Percentiles rank a stretch among this genome's conserved stretches.
Conservation (phyloP, 345 rosid genomes). For the Sisymbrium irio region DNA sequence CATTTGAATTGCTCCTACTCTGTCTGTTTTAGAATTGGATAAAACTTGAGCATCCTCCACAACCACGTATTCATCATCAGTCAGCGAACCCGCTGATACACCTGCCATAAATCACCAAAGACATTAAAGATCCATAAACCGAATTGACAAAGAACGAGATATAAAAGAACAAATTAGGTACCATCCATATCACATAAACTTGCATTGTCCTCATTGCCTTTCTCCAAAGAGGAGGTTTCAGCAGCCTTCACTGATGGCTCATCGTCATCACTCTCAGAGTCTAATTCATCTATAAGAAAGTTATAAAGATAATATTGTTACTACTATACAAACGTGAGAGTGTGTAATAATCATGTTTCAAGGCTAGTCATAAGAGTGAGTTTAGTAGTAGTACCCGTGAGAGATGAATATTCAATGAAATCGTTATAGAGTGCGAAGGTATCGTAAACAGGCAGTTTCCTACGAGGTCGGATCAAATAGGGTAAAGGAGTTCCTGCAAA, state of each 20-base stretch:
- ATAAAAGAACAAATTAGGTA: background rate
- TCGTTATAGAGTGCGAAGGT: background rate
- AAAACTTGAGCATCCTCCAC: background rate
- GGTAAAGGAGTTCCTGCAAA: conserved; percentile 28
- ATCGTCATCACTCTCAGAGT: conserved; percentile 13
- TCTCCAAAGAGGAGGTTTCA: background rate
- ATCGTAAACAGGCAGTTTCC: background rate
- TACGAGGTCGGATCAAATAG: conserved; percentile 28
- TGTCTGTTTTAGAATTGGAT: background rate
- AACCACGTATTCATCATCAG: conserved; percentile 21
- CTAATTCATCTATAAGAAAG: background rate
- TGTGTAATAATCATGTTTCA: background rate
- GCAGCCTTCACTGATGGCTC: background rate
- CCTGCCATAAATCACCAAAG: background rate
- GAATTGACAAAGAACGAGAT: background rate
- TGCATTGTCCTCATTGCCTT: conserved; percentile 1
- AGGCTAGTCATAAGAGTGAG: conserved; percentile 6
- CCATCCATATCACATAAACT: conserved; percentile 16
- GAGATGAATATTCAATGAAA: background rate
- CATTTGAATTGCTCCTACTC: conserved; percentile 25
- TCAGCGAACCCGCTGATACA: conserved; percentile 6
- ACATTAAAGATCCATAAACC: background rate
- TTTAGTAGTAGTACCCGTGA: background rate
- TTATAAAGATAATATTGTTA: background rate
- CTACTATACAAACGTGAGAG: background rate